These are phyloP conservation scores for Coniferiporia weirii DNA, from an alignment of 1,284 basidiomycete genomes.

Conservation along the genomic window DNA sequence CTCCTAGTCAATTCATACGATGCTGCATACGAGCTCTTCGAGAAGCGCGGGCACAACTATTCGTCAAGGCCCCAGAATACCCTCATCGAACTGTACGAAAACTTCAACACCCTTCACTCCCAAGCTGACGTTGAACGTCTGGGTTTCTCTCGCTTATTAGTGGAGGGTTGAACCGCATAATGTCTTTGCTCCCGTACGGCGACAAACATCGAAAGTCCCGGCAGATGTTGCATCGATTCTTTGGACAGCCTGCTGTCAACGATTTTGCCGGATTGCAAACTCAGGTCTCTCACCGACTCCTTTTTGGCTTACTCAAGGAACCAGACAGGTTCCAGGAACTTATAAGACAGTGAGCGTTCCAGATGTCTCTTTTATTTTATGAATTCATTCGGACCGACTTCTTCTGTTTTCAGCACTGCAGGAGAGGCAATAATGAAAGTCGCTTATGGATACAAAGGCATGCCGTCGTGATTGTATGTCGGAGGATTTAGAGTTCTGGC, in stretches of 20 bases:
- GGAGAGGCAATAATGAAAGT: slow-evolving; percentile 7
- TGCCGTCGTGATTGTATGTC: neutral
- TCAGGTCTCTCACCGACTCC: neutral
- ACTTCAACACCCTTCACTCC: neutral
- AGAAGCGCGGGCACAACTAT: slow-evolving; percentile 10
- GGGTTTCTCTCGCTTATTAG: neutral
- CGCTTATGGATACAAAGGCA: slow-evolving; percentile 7
- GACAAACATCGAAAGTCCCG: slow-evolving; percentile 5
- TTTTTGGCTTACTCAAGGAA: neutral
- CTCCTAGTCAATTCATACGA: slow-evolving; percentile 15
- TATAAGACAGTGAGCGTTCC: neutral
- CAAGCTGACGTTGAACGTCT: neutral
- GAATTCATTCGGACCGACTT: neutral
- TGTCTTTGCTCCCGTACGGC: slow-evolving; percentile 1
- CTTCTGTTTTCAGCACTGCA: neutral
- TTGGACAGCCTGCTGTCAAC: slow-evolving; percentile 4
- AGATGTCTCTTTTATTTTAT: no score
- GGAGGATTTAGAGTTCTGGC: neutral
- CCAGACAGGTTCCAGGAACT: neutral
- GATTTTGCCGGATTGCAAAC: slow-evolving; percentile 1
- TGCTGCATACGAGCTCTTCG: slow-evolving; percentile 12
- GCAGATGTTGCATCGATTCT: slow-evolving; percentile 7
- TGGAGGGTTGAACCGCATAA: slow-evolving; percentile 1
- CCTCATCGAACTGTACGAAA: slow-evolving; percentile 8
- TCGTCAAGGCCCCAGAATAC: slow-evolving; percentile 7